Percentiles rank a stretch among this genome's conserved stretches.
These are phyloP conservation scores for Chrysochromulina tobinii DNA, from an alignment of 78 protist genomes.

Conservation along the genomic window DNA sequence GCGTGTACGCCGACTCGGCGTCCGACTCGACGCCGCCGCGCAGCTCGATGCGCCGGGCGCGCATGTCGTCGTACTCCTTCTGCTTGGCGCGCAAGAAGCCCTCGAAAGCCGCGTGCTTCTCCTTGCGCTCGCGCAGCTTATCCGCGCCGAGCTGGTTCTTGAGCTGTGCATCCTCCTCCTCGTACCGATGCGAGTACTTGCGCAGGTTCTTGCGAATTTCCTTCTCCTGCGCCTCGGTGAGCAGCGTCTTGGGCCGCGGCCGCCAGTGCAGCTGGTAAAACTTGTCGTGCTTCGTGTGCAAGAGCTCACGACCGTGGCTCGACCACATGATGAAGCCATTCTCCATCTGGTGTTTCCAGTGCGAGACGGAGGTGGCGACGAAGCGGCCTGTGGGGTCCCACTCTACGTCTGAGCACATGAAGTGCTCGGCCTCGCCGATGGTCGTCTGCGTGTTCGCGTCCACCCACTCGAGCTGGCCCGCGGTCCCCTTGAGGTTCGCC, in stretches of 20 bases:
- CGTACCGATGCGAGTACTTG: neutral
- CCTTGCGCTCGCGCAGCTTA: neutral
- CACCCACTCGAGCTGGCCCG: conserved; percentile 71
- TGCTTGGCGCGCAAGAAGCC: neutral
- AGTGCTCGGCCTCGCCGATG: conserved; percentile 77
- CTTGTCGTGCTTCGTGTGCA: conserved; percentile 57
- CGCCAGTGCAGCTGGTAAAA: conserved; percentile 90
- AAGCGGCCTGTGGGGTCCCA: conserved; percentile 95
- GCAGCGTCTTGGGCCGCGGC: conserved; percentile 82
- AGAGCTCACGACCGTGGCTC: conserved; percentile 62
- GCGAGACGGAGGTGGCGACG: conserved; percentile 70
- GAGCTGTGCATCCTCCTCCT: neutral
- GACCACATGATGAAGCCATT: conserved; percentile 86
- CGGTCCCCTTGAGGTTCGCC: conserved; percentile 21
- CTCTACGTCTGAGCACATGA: conserved; percentile 70
- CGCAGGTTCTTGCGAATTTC: conserved; percentile 38
- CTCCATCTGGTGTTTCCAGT: conserved; percentile 74
- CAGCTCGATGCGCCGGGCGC: neutral
- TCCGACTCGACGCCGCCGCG: neutral
- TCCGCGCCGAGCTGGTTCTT: neutral
- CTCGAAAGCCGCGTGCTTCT: neutral
- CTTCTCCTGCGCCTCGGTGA: conserved; percentile 63
- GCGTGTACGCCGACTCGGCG: neutral
- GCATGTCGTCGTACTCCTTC: neutral
- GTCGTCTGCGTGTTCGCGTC: conserved; percentile 51